A percentile compares a stretch with the other conserved stretches of the same genome.
phyloP scores from a whole-genome alignment of 306 rosid species.

The Parietaria judaica region DNA sequence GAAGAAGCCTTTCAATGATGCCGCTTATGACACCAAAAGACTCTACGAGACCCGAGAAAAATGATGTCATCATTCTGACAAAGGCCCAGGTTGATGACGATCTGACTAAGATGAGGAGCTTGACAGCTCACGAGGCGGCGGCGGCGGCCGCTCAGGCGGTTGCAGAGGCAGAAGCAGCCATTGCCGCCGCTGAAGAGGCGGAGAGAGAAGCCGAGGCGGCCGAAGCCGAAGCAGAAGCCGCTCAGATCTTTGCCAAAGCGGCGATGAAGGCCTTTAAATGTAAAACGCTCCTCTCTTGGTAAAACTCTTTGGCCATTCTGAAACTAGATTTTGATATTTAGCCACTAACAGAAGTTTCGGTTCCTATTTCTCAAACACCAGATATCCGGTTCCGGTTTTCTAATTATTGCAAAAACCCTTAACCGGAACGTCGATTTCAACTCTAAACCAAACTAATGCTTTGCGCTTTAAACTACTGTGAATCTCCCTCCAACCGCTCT shows the following conservation, averaged over 20 bases:
- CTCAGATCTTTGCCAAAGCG: conserved; percentile 86
- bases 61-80: conserved; percentile 42
- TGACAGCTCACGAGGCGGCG: conserved; percentile 86
- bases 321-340: conserved; percentile 2
- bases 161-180: conserved; percentile 93
- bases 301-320: conserved; percentile 15
- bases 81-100: conserved; percentile 69
- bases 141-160: conserved; percentile 88
- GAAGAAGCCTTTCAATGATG: conserved; percentile 45
- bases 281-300: conserved; percentile 48
- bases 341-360: not conserved
- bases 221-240: conserved; percentile 93
- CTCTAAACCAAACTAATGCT: too few relatives aligned
- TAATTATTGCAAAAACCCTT: too few relatives aligned
- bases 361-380: too few relatives aligned
- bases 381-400: too few relatives aligned
- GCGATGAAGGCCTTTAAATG: conserved; percentile 76
- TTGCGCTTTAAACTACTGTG: too few relatives aligned
- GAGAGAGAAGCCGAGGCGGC: conserved; percentile 89
- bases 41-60: conserved; percentile 41
- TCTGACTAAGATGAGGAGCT: conserved; percentile 53
- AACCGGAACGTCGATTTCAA: too few relatives aligned
- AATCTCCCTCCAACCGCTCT: not conserved
- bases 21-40: conserved; percentile 44
- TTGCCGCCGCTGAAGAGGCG: conserved; percentile 83